These are phyloP conservation scores for Eimeria nieschulzi DNA, from an alignment of 169 alveolate genomes.

Conservation along the genomic window DNA sequence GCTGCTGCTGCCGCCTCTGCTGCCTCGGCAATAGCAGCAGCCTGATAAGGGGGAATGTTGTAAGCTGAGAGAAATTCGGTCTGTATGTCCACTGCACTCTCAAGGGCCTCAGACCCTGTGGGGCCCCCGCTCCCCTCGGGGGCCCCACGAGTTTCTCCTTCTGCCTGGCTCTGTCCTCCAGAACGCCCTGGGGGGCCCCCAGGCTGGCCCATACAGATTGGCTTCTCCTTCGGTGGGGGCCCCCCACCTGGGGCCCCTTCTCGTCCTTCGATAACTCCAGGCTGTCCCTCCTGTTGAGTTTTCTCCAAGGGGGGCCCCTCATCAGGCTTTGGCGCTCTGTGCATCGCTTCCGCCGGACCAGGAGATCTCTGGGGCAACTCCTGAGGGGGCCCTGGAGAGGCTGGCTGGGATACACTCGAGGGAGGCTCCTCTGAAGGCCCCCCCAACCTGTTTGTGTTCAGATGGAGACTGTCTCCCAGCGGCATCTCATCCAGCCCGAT, in stretches of 20 bases:
- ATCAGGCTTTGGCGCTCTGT: too few species aligned
- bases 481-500: not conserved
- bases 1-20: constrained; percentile 32
- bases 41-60: not conserved
- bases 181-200: not conserved
- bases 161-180: not conserved
- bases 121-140: constrained; percentile 18
- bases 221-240: too few species aligned
- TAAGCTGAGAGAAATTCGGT: constrained; percentile 35
- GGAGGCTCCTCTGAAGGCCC: not conserved
- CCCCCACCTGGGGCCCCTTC: not conserved
- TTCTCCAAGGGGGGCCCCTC: too few species aligned
- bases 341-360: too few species aligned
- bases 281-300: too few species aligned
- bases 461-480: not conserved
- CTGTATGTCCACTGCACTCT: not conserved
- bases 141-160: not conserved
- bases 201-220: not conserved
- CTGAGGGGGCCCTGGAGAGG: not conserved
- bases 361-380: too few species aligned
- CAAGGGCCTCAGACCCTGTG: not conserved
- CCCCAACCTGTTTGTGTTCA: not conserved
- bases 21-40: constrained; percentile 40
- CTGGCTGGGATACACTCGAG: too few species aligned
- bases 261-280: too few species aligned